Evolutionary conservation across 202 grass and related monocot genomes (phyloP).

Genomic region (Carex arenaria): DNA sequence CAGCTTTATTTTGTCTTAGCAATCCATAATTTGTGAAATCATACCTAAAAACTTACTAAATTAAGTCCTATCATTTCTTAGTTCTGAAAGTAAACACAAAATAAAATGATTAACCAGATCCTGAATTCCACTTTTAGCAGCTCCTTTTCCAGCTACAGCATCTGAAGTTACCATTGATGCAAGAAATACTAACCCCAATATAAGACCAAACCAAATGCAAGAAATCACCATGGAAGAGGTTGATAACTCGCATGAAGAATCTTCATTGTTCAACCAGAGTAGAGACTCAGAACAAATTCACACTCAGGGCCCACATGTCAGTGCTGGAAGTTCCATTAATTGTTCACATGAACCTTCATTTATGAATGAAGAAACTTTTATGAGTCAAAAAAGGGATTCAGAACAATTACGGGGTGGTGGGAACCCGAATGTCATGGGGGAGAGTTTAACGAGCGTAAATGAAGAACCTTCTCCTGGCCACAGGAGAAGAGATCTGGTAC

Average conservation of each 20-base stretch:
- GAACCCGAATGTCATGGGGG: neutral
- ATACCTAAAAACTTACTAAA: conserved; percentile 28
- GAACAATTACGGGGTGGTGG: neutral
- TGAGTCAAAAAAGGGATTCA: neutral
- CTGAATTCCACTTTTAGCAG: conserved; percentile 21
- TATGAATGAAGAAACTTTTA: conserved; percentile 25
- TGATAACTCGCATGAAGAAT: conserved; percentile 3
- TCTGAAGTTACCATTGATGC: neutral
- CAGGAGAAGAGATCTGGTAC: neutral
- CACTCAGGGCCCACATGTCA: conserved; percentile 2
- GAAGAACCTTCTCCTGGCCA: neutral
- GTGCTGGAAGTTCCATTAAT: conserved; percentile 18
- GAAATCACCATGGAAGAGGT: conserved; percentile 8
- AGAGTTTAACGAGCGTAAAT: neutral
- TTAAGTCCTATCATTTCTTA: conserved; percentile 21
- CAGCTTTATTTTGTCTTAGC: neutral
- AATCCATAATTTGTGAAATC: neutral
- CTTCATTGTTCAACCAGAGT: conserved; percentile 8
- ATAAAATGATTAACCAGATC: conserved; percentile 22
- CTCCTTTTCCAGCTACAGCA: conserved; percentile 21
- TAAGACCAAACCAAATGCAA: conserved; percentile 2
- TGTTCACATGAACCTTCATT: conserved; percentile 13
- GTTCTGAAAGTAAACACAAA: conserved; percentile 24
- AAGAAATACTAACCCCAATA: neutral
- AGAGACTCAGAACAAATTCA: neutral